Base-by-base conservation (phyloP, 2,329 filamentous ascomycete species). In the Colletotrichum abscissum region DNA sequence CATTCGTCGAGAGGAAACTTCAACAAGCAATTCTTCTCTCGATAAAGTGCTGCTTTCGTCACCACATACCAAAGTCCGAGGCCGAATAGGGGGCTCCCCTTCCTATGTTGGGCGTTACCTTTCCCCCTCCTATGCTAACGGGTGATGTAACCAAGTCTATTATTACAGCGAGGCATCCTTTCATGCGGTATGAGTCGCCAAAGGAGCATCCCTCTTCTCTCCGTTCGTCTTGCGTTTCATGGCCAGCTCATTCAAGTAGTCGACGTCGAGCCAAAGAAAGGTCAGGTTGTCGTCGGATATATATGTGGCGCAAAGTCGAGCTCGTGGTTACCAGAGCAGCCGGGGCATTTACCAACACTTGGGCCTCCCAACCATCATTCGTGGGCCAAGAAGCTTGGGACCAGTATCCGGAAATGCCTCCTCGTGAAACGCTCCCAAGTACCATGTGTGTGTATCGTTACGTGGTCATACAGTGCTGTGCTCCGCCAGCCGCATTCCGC, bases 111-210 rank as follows among this genome's bases (percentile, higher is more conserved):
- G 72, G 58, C 33, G n/a, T 55, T 54, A 33, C 35, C 57, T 60
- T 46, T 60, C 26, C 59, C 52, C 54, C 69, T 54, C 63, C 52
- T 68, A 74, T 73, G 72, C 57, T 74, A 73, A 63, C 65, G 75
- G 74, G 73, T 70, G 75, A 77, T 76, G 74, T 77, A 80, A 72
- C 77, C 79, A 80, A 80, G 75, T 77, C 73, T 78, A 77, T 75
- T 76, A 78, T 79, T 78, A 79, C 76, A 79, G 72, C 74, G 76
- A 79, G 77, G 72, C 76, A 75, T 73, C 67, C 75, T 56, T 73
- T 72, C 60, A 75, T 72, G 56, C 59, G 63, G 63, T 63, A 68
- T 73, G 72, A 30, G 58, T 72, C 63, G 72, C 72, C 63, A 68
- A 72, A 65, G 63, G 46, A 49, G 69, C 52, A 66, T 46, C 67